Base-by-base conservation (phyloP, 768 basidiomycete species). In the Termitomyces sp. region DNA sequence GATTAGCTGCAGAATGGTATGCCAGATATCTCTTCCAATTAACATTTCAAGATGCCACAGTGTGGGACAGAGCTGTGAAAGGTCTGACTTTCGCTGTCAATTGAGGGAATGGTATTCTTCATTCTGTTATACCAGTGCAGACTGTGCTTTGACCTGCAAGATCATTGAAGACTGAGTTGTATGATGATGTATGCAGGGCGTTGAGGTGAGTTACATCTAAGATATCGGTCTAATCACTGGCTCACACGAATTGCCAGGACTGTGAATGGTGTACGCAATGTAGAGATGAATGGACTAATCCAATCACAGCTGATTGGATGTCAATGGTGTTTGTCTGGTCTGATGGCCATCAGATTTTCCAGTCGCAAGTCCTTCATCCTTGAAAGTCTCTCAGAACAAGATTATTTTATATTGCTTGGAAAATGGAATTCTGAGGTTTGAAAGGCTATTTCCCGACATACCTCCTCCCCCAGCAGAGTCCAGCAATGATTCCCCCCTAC, bases 201-300 rank as follows among this genome's bases (percentile, higher is more conserved):
- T 72, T 88, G 58, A 80, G 86, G 86, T 87, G 56, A 63, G 65
- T 45, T 37, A 45, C 52, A 15, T 25, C 8, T 34, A n/a, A 34
- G 47, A 32, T 51, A 36, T 51, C 49, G 40, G 31, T 40, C 29
- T 11, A 42, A 32, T n/a, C 12, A 1, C n/a, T 32, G 38, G 31
- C 31, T 56, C 31, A 34, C 42, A 42, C 49, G 29, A 11, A 25
- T n/a, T 40, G 31, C 11, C 60, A 88, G 87, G 69, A 68, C 77
- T 4, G 79, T 77, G 7, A 85, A 83, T 64, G 86, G 86, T 8
- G 71, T 84, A 20, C 84, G 83, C 11, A 84, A 78, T 57, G 87
- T 87, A 20, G 88, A 89, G 66, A 89, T 89, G 88, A 88, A 85
- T 89, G 88, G 88, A 84, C 85, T 25, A 25, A 25, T 25, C 25